phyloP scores from a whole-genome alignment of 2,329 filamentous ascomycete genomes.

The Xylariaceae sp. region DNA sequence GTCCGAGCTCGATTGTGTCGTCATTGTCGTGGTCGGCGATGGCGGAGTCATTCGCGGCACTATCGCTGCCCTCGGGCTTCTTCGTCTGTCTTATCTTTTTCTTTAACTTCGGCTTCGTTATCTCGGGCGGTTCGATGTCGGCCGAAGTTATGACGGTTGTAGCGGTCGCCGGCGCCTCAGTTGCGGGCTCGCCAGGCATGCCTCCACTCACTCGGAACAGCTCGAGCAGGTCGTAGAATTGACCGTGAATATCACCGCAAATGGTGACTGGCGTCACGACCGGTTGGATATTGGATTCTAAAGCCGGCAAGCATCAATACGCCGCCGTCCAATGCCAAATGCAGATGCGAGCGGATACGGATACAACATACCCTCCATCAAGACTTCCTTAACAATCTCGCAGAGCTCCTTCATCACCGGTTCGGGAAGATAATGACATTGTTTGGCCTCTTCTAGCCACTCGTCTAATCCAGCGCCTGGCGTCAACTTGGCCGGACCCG shows the following conservation, averaged over 20 bases:
- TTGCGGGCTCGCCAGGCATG: slow-evolving; percentile 80
- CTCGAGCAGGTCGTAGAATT: slow-evolving; percentile 97
- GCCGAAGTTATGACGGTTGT: slow-evolving; percentile 79
- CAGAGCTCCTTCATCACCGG: slow-evolving; percentile 97
- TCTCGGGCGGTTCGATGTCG: slow-evolving; percentile 86
- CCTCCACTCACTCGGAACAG: slow-evolving; percentile 94
- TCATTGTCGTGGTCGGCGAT: slow-evolving; percentile 47
- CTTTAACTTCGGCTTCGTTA: slow-evolving; percentile 79
- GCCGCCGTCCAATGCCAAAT: neutral
- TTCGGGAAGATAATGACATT: slow-evolving; percentile 95
- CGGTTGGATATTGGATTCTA: slow-evolving; percentile 98
- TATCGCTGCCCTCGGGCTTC: slow-evolving; percentile 45
- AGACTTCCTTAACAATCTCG: slow-evolving; percentile 96
- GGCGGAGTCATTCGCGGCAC: slow-evolving; percentile 43
- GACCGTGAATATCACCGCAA: slow-evolving; percentile 96
- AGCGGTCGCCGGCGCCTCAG: slow-evolving; percentile 62
- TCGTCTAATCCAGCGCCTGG: slow-evolving; percentile 85
- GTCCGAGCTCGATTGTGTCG: slow-evolving; percentile 37
- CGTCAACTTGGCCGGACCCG: slow-evolving; percentile 79
- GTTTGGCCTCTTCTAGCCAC: slow-evolving; percentile 94
- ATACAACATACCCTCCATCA: slow-evolving; percentile 78
- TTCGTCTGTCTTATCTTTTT: slow-evolving; percentile 72
- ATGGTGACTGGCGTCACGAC: slow-evolving; percentile 94
- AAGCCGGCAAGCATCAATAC: slow-evolving; percentile 2
- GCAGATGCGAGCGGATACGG: neutral